A percentile compares a stretch with the other conserved stretches of the same genome.
Evolutionary conservation across 2,329 filamentous ascomycete genomes (phyloP).

Genomic region (Talaromyces amestolkiae): DNA sequence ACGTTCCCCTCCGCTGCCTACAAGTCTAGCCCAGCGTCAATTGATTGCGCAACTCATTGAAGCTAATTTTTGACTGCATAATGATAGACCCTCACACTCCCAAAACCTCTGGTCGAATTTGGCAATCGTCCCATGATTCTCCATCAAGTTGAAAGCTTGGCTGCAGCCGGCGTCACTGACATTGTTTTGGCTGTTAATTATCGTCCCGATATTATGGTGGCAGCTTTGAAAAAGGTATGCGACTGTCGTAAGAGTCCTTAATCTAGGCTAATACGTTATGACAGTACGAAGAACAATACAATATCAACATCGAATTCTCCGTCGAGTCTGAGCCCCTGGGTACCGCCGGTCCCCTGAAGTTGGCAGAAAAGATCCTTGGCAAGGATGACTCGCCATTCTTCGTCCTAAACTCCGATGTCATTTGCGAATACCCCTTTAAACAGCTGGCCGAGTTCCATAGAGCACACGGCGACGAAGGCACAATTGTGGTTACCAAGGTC

Average conservation of each 20-base stretch:
- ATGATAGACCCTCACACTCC: conserved; percentile 83
- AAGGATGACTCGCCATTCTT: conserved; percentile 97
- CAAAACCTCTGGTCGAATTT: conserved; percentile 97
- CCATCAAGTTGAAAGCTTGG: conserved; percentile 94
- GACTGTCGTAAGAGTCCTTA: neutral
- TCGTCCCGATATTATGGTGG: conserved; percentile 95
- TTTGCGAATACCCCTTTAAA: conserved; percentile 95
- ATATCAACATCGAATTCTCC: conserved; percentile 94
- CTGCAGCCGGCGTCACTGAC: conserved; percentile 90
- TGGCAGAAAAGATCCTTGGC: conserved; percentile 84
- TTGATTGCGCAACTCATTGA: conserved; percentile 19
- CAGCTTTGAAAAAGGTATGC: conserved; percentile 77
- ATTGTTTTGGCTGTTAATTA: conserved; percentile 99
- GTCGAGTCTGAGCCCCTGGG: conserved; percentile 94
- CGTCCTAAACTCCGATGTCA: conserved; percentile 96
- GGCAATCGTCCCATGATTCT: conserved; percentile 99
- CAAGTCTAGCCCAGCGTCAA: neutral
- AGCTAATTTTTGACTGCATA: neutral
- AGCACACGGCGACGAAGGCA: conserved; percentile 88
- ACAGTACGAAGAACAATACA: conserved; percentile 86
- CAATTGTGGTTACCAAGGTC: conserved; percentile 97
- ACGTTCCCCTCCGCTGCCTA: conserved; percentile 43
- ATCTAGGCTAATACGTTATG: neutral
- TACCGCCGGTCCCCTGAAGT: conserved; percentile 91
- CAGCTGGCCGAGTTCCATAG: conserved; percentile 90